Percentiles rank a stretch among this genome's conserved stretches.
These are phyloP conservation scores for Kodamaea lidongshanica DNA, from an alignment of 805 yeast genomes.

Conservation along the genomic window DNA sequence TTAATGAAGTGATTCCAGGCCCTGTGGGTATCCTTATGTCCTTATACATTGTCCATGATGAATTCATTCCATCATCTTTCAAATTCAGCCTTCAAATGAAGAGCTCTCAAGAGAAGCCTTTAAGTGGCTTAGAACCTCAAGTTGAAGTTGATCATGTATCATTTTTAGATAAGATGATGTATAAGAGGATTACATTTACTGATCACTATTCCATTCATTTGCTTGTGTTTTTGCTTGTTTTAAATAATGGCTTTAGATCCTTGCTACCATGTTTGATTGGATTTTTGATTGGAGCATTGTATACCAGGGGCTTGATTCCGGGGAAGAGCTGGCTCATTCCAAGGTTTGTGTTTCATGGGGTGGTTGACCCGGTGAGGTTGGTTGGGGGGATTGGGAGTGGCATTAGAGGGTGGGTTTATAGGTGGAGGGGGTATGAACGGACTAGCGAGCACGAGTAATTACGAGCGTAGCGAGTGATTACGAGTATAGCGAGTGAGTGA, in stretches of 20 bases:
- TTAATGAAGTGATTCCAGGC: constrained; percentile 33
- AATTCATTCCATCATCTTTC: constrained; percentile 29
- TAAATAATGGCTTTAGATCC: constrained; percentile 34
- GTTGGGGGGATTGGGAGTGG: neutral
- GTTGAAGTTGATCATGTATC: no score
- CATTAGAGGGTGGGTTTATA: neutral
- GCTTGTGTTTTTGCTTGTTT: constrained; percentile 26
- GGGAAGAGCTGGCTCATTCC: constrained; percentile 31
- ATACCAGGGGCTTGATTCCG: constrained; percentile 30
- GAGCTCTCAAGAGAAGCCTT: constrained; percentile 12
- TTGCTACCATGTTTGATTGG: constrained; percentile 34
- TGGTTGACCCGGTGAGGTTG: constrained; percentile 20
- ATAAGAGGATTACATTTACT: constrained; percentile 21
- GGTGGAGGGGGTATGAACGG: constrained; percentile 1
- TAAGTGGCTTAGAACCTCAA: no score
- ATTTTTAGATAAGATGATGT: no score
- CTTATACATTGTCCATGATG: constrained; percentile 33
- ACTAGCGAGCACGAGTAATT: neutral
- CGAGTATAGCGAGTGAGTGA: no score
- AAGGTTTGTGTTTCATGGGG: constrained; percentile 18
- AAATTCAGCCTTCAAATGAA: constrained; percentile 28
- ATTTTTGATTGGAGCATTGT: constrained; percentile 31
- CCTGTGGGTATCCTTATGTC: constrained; percentile 37
- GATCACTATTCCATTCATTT: constrained; percentile 38
- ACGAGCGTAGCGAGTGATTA: neutral